A percentile compares a stretch with the other conserved stretches of the same genome.
Conservation (phyloP, 2,329 filamentous ascomycete genomes). For the Fusarium sp. region DNA sequence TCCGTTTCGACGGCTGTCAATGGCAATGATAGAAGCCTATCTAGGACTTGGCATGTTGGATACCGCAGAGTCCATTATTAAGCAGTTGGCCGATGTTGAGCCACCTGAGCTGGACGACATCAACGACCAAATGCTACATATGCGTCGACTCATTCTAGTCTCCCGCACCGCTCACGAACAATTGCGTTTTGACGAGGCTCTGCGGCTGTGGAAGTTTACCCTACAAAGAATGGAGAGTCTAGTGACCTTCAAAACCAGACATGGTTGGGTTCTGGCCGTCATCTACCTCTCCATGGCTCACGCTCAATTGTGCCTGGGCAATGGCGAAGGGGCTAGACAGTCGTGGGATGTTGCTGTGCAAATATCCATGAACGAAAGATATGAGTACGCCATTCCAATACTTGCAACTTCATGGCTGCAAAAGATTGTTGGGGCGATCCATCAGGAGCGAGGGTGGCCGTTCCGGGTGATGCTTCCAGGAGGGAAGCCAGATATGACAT, state of each 20-base stretch:
- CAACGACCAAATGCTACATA: constrained; percentile 48
- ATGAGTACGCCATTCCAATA: constrained; percentile 48
- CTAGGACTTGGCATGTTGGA: constrained; percentile 37
- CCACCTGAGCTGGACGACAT: constrained; percentile 46
- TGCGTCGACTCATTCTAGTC: constrained; percentile 43
- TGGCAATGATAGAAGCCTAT: constrained; percentile 41
- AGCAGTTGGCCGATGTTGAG: constrained; percentile 23
- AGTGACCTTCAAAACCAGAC: constrained; percentile 34
- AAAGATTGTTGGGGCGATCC: constrained; percentile 41
- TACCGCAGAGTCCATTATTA: constrained; percentile 22
- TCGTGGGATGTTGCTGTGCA: constrained; percentile 43
- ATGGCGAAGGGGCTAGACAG: constrained; percentile 20
- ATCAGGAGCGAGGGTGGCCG: constrained; percentile 44
- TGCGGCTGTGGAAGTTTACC: constrained; percentile 36
- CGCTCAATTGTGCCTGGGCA: constrained; percentile 37
- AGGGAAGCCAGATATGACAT: constrained; percentile 42
- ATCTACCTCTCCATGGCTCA: constrained; percentile 47
- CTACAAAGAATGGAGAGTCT: constrained; percentile 37
- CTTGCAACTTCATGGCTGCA: constrained; percentile 47
- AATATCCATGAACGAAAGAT: constrained; percentile 41
- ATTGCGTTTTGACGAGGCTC: constrained; percentile 17
- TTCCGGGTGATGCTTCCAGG: constrained; percentile 50
- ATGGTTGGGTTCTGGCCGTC: constrained; percentile 43
- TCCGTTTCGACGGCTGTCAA: constrained; percentile 38
- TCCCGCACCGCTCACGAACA: constrained; percentile 42